Conservation (phyloP, 2,329 filamentous ascomycete species). For the Talaromyces islandicus region DNA sequence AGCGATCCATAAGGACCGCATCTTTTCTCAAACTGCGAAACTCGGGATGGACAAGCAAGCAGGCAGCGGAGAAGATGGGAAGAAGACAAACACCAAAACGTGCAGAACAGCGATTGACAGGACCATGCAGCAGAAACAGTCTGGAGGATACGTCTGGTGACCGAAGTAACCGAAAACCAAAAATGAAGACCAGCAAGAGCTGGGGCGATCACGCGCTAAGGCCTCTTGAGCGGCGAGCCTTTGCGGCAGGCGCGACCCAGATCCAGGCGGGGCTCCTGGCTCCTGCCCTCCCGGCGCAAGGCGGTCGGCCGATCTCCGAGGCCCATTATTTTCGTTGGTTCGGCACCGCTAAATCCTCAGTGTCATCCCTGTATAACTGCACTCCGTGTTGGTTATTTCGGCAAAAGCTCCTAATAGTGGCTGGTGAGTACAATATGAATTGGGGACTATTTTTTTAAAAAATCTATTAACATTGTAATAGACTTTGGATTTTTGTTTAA, state of each 20-base stretch:
- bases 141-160: not conserved
- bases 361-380: too few relatives aligned
- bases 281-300: too few relatives aligned
- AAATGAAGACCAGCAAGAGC: not conserved
- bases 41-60: not conserved
- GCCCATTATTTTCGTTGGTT: not conserved
- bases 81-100: not conserved
- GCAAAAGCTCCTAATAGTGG: too few relatives aligned
- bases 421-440: too few relatives aligned
- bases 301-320: not conserved
- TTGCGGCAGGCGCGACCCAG: not conserved
- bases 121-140: not conserved
- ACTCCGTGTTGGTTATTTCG: too few relatives aligned
- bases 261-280: too few relatives aligned
- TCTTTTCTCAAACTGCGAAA: not conserved
- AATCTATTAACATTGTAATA: too few relatives aligned
- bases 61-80: not conserved
- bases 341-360: too few relatives aligned
- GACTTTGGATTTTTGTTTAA: too few relatives aligned
- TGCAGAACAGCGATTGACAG: not conserved
- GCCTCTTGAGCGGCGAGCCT: not conserved
- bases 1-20: constrained; percentile 8
- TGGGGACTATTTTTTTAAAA: too few relatives aligned
- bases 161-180: not conserved
- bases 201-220: not conserved